A percentile compares a stretch with the other conserved stretches of the same genome.
These are phyloP conservation scores for Striga asiatica DNA, from an alignment of 257 asterid species.

Conservation along the genomic window DNA sequence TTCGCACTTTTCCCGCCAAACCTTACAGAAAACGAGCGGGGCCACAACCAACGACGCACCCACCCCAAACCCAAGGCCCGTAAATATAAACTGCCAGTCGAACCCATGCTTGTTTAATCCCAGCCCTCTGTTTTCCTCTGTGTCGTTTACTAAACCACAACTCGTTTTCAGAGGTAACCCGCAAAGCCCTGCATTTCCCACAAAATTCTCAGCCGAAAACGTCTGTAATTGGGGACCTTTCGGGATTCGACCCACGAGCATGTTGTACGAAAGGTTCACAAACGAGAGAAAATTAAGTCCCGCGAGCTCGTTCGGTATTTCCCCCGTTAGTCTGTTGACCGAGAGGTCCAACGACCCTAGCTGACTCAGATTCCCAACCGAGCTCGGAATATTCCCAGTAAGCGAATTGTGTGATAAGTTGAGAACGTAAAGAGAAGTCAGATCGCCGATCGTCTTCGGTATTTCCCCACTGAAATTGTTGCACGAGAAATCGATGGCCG, in stretches of 20 bases:
- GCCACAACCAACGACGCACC: slow-evolving; percentile 48
- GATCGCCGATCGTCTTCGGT: slow-evolving; percentile 34
- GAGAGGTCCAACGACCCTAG: slow-evolving; percentile 58
- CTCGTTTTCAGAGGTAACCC: slow-evolving; percentile 18
- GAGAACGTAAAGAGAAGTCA: slow-evolving; percentile 40
- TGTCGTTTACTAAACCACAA: neutral
- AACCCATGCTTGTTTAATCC: slow-evolving; percentile 9
- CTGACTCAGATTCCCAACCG: slow-evolving; percentile 39
- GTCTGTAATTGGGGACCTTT: slow-evolving; percentile 19
- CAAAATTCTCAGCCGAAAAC: slow-evolving; percentile 14
- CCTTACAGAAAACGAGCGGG: slow-evolving; percentile 36
- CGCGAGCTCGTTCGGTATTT: slow-evolving; percentile 27
- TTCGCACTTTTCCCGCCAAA: slow-evolving; percentile 30
- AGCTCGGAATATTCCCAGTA: slow-evolving; percentile 35
- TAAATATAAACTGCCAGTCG: slow-evolving; percentile 46
- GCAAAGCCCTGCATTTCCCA: slow-evolving; percentile 25
- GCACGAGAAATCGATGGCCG: slow-evolving; percentile 42
- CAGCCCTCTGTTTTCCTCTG: neutral
- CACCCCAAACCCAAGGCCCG: slow-evolving; percentile 41
- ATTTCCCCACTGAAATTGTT: slow-evolving; percentile 39
- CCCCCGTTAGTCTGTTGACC: slow-evolving; percentile 27
- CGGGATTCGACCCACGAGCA: slow-evolving; percentile 30
- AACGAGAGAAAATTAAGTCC: slow-evolving; percentile 33
- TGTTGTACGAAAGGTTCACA: slow-evolving; percentile 36
- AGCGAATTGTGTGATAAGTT: slow-evolving; percentile 47